Evolutionary conservation across 2,329 filamentous ascomycete species (phyloP).

Genomic region (Curvularia verruculosa): DNA sequence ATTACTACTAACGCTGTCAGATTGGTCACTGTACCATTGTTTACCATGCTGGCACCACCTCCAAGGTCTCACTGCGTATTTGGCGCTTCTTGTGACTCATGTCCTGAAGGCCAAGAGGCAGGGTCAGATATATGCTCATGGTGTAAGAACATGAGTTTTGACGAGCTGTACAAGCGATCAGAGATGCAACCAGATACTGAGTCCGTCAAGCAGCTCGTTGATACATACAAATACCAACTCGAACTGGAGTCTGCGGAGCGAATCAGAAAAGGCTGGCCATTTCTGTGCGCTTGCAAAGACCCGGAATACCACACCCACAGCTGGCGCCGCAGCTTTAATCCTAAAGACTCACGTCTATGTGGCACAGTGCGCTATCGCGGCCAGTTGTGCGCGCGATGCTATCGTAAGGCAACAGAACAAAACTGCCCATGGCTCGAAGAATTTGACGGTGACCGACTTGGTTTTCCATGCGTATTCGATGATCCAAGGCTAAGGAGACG

Average conservation of each 20-base stretch:
- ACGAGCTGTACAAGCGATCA: slow-evolving; percentile 25
- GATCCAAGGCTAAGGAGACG: slow-evolving; percentile 21
- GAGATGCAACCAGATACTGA: slow-evolving; percentile 19
- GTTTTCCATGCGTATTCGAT: slow-evolving; percentile 33
- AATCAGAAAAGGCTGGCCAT: slow-evolving; percentile 26
- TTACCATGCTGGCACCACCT: slow-evolving; percentile 28
- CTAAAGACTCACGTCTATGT: slow-evolving; percentile 26
- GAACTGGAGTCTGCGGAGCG: slow-evolving; percentile 27
- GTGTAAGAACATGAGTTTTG: slow-evolving; percentile 36
- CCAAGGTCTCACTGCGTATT: slow-evolving; percentile 30
- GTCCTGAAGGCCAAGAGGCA: slow-evolving; percentile 25
- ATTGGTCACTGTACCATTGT: slow-evolving; percentile 2
- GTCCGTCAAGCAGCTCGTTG: slow-evolving; percentile 21
- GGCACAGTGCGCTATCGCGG: slow-evolving; percentile 29
- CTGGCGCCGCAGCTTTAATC: slow-evolving; percentile 32
- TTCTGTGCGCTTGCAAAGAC: slow-evolving; percentile 33
- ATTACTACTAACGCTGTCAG: slow-evolving; percentile 4
- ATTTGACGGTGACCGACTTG: slow-evolving; percentile 31
- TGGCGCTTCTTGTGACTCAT: slow-evolving; percentile 27
- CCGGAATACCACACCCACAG: slow-evolving; percentile 23
- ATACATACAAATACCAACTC: slow-evolving; percentile 28
- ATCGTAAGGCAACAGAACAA: slow-evolving; percentile 27
- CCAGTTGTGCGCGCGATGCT: slow-evolving; percentile 32
- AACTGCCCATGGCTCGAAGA: slow-evolving; percentile 26
- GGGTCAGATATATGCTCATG: slow-evolving; percentile 30